Conservation (phyloP, 345 rosid species). For the Clausena lansium region DNA sequence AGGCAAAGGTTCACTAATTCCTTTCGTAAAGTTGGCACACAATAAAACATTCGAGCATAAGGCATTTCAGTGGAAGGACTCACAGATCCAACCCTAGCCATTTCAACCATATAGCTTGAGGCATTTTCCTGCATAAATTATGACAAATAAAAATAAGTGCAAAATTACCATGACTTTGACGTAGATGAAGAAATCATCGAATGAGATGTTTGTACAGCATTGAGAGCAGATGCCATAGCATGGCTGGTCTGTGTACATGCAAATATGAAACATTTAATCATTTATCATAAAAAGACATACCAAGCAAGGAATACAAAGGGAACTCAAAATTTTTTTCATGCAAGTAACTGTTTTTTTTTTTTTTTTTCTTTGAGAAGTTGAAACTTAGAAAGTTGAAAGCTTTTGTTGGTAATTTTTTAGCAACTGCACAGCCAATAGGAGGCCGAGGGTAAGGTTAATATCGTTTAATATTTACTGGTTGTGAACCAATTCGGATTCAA, state of each 20-base stretch:
- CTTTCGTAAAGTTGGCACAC: slow-evolving; percentile 1
- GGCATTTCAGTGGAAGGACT: slow-evolving; percentile 29
- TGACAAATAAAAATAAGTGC: slow-evolving; percentile 3
- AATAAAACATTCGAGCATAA: slow-evolving; percentile 18
- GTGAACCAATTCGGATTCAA: too few species aligned
- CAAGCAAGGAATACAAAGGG: background rate
- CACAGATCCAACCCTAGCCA: slow-evolving; percentile 87
- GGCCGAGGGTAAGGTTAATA: background rate
- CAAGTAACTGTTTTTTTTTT: background rate
- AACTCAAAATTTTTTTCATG: background rate
- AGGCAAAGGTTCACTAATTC: background rate
- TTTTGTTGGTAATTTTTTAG: background rate
- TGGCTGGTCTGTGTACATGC: slow-evolving; percentile 61
- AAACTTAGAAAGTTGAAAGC: too few species aligned
- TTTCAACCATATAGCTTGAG: slow-evolving; percentile 87
- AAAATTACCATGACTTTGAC: background rate
- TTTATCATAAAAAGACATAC: background rate
- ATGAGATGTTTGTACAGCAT: slow-evolving; percentile 83
- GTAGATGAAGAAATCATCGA: slow-evolving; percentile 33
- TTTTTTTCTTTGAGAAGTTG: too few species aligned
- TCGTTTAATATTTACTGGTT: too few species aligned
- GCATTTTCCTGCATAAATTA: slow-evolving; percentile 66
- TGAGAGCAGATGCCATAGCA: slow-evolving; percentile 72
- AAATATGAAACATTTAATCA: slow-evolving; percentile 24
- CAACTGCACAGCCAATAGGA: background rate